Conservation (phyloP, 352 stramenopile genomes). For the Globisporangium cylindrosporum region DNA sequence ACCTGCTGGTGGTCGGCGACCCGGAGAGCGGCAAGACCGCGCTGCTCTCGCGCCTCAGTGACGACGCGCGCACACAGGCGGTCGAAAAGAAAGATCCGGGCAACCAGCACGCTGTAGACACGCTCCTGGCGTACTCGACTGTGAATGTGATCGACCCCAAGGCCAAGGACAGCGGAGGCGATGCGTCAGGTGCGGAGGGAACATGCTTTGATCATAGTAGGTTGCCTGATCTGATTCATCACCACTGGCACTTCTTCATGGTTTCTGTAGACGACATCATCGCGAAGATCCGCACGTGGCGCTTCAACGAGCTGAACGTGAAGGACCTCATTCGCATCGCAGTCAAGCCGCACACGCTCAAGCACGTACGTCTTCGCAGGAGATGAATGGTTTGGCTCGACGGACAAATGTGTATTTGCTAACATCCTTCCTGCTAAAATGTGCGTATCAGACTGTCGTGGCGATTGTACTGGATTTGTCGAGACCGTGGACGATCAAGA, state of each 20-base stretch:
- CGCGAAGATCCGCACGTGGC: conserved; percentile 76
- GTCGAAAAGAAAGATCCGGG: conserved; percentile 22
- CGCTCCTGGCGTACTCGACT: conserved; percentile 58
- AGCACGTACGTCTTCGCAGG: conserved; percentile 27
- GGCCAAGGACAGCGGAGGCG: conserved; percentile 43
- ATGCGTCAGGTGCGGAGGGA: conserved; percentile 31
- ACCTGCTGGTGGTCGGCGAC: conserved; percentile 72
- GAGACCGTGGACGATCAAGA: conserved; percentile 81
- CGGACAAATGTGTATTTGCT: neutral
- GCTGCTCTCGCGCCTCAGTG: conserved; percentile 51
- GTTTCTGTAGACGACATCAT: conserved; percentile 59
- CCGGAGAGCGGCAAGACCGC: conserved; percentile 71
- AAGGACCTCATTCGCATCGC: conserved; percentile 70
- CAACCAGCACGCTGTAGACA: conserved; percentile 27
- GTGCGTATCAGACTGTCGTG: conserved; percentile 45
- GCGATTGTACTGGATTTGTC: conserved; percentile 71
- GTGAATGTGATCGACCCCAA: conserved; percentile 68
- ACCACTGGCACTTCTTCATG: neutral
- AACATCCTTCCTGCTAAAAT: neutral
- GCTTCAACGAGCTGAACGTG: conserved; percentile 64
- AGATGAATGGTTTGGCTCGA: neutral
- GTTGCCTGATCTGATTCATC: neutral
- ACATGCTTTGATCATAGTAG: neutral
- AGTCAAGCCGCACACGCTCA: conserved; percentile 52
- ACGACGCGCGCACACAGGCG: conserved; percentile 26